Evolutionary conservation across 257 asterid genomes (phyloP).

Genomic region (Ajuga chamaepitys): DNA sequence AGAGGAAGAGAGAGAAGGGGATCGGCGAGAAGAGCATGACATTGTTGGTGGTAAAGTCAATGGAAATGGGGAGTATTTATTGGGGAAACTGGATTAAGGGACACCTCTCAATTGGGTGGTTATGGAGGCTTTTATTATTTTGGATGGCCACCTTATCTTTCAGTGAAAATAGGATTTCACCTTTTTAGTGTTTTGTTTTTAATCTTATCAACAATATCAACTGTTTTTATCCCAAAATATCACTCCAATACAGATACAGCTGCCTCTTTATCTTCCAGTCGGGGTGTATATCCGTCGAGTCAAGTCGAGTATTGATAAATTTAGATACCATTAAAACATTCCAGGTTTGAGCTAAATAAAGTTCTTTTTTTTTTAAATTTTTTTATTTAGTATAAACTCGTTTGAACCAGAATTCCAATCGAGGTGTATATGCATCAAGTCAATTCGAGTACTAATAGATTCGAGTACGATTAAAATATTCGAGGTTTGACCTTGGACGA

Average conservation of each 20-base stretch:
- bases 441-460: too few species aligned
- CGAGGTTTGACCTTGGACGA: too few species aligned
- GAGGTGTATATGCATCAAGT: too few species aligned
- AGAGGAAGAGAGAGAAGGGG: conserved; percentile 12
- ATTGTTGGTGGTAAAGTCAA: conserved; percentile 46
- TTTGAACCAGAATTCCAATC: too few species aligned
- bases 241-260: background rate
- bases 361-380: too few species aligned
- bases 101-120: conserved; percentile 46
- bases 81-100: conserved; percentile 34
- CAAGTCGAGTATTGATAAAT: too few species aligned
- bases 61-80: conserved; percentile 39
- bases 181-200: background rate
- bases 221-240: conserved; percentile 1
- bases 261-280: background rate
- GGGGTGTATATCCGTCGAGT: background rate
- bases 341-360: too few species aligned
- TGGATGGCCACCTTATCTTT: conserved; percentile 29
- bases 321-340: too few species aligned
- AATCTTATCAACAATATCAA: background rate
- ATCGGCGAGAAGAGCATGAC: conserved; percentile 34
- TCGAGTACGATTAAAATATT: too few species aligned
- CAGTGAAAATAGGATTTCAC: background rate
- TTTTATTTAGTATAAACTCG: too few species aligned
- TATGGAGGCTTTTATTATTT: conserved; percentile 23